These are phyloP conservation scores for Cucumis cinereus DNA, from an alignment of 306 rosid species.

Conservation along the genomic window DNA sequence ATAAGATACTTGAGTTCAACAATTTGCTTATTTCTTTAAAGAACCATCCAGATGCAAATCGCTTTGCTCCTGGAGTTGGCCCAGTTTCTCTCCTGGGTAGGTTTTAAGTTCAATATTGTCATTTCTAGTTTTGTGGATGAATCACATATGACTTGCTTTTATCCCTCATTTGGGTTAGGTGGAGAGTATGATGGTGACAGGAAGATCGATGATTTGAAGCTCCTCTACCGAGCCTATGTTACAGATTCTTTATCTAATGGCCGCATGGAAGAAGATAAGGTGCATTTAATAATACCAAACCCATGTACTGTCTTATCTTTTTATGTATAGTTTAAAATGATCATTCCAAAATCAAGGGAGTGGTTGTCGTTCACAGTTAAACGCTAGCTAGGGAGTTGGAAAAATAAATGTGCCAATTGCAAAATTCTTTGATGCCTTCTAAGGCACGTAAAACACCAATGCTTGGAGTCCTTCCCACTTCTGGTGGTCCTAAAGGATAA, in stretches of 20 bases:
- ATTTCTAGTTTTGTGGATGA: conserved; percentile 1
- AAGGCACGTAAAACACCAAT: not conserved
- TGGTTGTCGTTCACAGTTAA: not conserved
- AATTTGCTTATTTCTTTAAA: conserved; percentile 59
- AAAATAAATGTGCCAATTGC: not conserved
- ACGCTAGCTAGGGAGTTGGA: not conserved
- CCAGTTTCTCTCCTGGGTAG: conserved; percentile 71
- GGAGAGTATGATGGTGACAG: conserved; percentile 66
- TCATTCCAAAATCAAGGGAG: not conserved
- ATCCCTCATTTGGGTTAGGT: conserved; percentile 37
- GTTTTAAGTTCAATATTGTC: conserved; percentile 10
- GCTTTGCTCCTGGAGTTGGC: conserved; percentile 81
- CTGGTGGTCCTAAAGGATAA: not conserved
- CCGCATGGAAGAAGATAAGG: conserved; percentile 43
- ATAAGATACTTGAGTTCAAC: conserved; percentile 51
- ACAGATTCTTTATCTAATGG: conserved; percentile 41
- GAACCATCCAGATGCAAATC: conserved; percentile 57
- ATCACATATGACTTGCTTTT: conserved; percentile 13
- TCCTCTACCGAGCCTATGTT: conserved; percentile 51
- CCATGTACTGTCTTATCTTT: not conserved
- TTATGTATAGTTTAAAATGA: not conserved
- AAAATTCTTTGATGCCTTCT: not conserved
- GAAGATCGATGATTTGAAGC: conserved; percentile 78
- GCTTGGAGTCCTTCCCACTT: not conserved
- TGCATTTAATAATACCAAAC: conserved; percentile 3